Base-by-base conservation (phyloP, 2,329 filamentous ascomycete species). In the Zymoseptoria passerinii region DNA sequence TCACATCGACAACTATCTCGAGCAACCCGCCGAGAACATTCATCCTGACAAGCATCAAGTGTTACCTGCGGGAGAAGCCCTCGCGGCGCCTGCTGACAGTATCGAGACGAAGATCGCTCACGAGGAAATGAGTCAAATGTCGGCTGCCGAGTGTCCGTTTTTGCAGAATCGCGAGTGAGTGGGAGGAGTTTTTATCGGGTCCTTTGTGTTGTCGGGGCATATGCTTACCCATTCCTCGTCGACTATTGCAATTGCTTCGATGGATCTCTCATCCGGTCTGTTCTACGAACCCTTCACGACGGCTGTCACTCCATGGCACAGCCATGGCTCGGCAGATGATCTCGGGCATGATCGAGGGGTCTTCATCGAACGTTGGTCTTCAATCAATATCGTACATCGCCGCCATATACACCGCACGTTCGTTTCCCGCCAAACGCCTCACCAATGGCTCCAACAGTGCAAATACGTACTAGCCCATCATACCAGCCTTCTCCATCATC, bases 111-210 rank as follows among this genome's bases (percentile, higher is more conserved):
- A 61, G 51, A 28, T 66, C 61, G 72, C 73, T 52, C 67, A 71
- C 54, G 68, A 72, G 62, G 73, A 75, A 65, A 75, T 75, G 73
- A 71, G 70, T 54, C 60, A 55, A 48, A 62, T 71, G 49, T 60
- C 60, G 10, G 54, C 63, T 3, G 58, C 54, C 1, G 72, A 74
- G 60, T 73, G 71, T 56, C 72, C 71, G 16, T 71, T 73, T 40
- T 56, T 75, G 55, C 72, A 73, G 72, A 74, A 74, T 58, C 58
- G 69, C 28, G 72, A 74, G 65, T 74, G 59, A 40, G 3, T n/a
- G 6, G 50, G 23, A 7, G 50, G 7, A n/a, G n/a, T 16, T 8
- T 18, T 3, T 3, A 16, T 52, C 16, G 8, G 8, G 50, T n/a
- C 8, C 2, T 20, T 6, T 16, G 9, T 40, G 13, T 50, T 16